Evolutionary conservation across 495 filamentous ascomycete genomes (phyloP).

Genomic region (Xylaria telfairii): DNA sequence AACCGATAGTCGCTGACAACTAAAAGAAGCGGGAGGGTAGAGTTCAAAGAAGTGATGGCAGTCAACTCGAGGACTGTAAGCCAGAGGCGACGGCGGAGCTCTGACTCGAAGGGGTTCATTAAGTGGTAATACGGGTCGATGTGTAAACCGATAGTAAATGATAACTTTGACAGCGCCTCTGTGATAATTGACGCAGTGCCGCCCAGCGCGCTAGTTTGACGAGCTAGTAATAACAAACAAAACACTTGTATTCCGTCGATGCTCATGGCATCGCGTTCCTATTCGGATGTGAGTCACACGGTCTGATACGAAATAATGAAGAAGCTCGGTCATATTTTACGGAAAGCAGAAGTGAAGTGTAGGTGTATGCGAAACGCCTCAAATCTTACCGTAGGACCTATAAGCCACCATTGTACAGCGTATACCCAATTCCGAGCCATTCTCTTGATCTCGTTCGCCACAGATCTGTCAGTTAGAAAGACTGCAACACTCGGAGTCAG

Average conservation of each 20-base stretch:
- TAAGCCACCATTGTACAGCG: constrained; percentile 25
- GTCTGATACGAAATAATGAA: neutral
- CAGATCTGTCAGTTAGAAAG: constrained; percentile 11
- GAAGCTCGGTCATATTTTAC: neutral
- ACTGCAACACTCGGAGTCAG: no score
- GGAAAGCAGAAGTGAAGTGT: neutral
- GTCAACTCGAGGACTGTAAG: constrained; percentile 18
- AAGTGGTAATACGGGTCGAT: constrained; percentile 4
- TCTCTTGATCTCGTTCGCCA: constrained; percentile 13
- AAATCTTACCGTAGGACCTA: constrained; percentile 19
- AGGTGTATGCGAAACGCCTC: neutral
- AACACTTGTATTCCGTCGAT: constrained; percentile 24
- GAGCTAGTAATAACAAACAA: constrained; percentile 19
- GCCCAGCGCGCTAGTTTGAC: constrained; percentile 18
- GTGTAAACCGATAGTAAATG: constrained; percentile 18
- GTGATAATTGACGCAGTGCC: constrained; percentile 12
- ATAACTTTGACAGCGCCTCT: constrained; percentile 14
- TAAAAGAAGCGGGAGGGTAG: constrained; percentile 16
- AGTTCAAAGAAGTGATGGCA: constrained; percentile 18
- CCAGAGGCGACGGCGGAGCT: constrained; percentile 24
- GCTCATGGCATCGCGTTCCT: constrained; percentile 26
- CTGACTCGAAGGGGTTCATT: constrained; percentile 16
- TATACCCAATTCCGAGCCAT: constrained; percentile 22
- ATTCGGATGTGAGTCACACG: neutral
- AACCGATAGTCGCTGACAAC: neutral